These are phyloP conservation scores for Penicillium argentinense DNA, from an alignment of 495 filamentous ascomycete species.

Conservation along the genomic window DNA sequence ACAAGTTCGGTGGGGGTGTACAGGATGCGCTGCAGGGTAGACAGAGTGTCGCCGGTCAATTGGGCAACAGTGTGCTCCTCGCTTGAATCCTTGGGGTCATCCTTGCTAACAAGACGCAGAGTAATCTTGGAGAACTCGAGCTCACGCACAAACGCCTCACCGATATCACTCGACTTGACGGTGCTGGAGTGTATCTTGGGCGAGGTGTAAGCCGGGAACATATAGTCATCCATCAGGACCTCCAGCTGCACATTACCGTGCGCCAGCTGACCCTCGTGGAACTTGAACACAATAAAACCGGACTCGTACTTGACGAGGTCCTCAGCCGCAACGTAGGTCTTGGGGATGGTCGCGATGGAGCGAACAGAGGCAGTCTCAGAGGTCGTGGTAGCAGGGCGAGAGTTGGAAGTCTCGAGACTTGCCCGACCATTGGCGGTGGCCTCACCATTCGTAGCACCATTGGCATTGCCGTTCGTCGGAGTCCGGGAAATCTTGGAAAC, in stretches of 20 bases:
- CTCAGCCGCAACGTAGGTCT: conserved; percentile 73
- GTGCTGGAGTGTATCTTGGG: conserved; percentile 65
- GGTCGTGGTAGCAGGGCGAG: conserved; percentile 26
- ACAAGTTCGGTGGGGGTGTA: conserved; percentile 84
- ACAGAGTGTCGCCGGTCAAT: conserved; percentile 78
- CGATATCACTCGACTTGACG: conserved; percentile 79
- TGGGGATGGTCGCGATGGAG: conserved; percentile 60
- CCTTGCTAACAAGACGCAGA: conserved; percentile 73
- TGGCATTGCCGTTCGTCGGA: conserved; percentile 21
- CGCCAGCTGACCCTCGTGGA: conserved; percentile 82
- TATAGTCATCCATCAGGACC: conserved; percentile 90
- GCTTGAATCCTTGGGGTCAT: conserved; percentile 70
- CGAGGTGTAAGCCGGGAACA: conserved; percentile 85
- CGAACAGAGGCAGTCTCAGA: conserved; percentile 39
- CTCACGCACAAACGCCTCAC: conserved; percentile 94
- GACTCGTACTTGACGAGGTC: conserved; percentile 84
- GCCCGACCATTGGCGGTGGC: conserved; percentile 30
- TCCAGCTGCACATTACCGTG: conserved; percentile 78
- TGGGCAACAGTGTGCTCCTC: conserved; percentile 76
- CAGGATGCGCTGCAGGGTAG: conserved; percentile 84
- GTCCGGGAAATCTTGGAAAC: conserved; percentile 25
- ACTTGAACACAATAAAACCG: conserved; percentile 89
- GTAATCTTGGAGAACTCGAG: conserved; percentile 93
- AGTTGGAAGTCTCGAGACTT: conserved; percentile 38
- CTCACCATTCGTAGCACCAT: conserved; percentile 32